Conservation (phyloP, 192 early-diverging fungal genomes). For the Glomus cerebriforme region DNA sequence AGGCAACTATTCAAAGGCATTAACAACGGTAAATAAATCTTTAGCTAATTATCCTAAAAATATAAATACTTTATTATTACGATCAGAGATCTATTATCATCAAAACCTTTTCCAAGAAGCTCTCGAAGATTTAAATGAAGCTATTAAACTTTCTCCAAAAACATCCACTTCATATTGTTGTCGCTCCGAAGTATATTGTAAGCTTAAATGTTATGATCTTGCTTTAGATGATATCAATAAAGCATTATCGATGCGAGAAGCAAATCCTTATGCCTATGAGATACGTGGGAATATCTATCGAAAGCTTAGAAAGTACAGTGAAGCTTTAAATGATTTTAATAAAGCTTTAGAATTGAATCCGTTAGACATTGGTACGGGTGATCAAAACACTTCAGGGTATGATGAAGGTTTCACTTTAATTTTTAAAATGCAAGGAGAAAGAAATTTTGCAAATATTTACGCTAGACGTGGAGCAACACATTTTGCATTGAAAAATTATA, state of each 20-base stretch:
- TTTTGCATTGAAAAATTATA: neutral
- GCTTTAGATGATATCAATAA: neutral
- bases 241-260: neutral
- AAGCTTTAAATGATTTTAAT: slow-evolving; percentile 9
- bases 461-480: neutral
- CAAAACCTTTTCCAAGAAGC: neutral
- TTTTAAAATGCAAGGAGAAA: neutral
- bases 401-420: neutral
- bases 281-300: neutral
- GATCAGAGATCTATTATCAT: neutral
- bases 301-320: neutral
- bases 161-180: neutral
- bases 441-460: neutral
- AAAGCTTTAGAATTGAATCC: neutral
- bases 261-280: neutral
- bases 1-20: neutral
- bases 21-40: neutral
- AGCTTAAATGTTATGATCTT: neutral
- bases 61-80: neutral
- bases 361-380: neutral
- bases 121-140: neutral
- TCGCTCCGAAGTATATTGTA: neutral
- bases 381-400: neutral
- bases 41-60: neutral
- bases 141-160: neutral